Percentiles rank a stretch among this genome's conserved stretches.
These are phyloP conservation scores for Cyamopsis tetragonoloba DNA, from an alignment of 306 rosid genomes.

Conservation along the genomic window DNA sequence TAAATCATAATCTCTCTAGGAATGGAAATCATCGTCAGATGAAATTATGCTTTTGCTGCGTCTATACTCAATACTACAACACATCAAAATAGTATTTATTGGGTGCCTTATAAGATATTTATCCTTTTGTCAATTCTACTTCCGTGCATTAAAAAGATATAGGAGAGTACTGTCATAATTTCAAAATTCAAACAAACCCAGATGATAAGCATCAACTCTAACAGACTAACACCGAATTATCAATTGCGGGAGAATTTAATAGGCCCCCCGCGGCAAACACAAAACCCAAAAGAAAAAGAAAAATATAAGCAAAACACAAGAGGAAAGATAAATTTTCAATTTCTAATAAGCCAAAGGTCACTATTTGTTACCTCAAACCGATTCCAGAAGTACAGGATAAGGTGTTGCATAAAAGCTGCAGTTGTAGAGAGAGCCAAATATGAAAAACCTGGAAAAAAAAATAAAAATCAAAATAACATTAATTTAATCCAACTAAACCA, in stretches of 20 bases:
- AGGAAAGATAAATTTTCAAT: not conserved
- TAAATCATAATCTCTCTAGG: not conserved
- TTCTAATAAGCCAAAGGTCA: not conserved
- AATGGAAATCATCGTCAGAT: not conserved
- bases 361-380: constrained; percentile 79
- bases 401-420: constrained; percentile 98
- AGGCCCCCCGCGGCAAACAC: not conserved
- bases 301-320: not conserved
- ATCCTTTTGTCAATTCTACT: not conserved
- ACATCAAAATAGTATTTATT: not conserved
- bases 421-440: constrained; percentile 94
- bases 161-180: not conserved
- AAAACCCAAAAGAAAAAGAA: not conserved
- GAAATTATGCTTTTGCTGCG: not conserved
- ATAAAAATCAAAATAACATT: constrained; percentile 12
- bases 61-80: constrained; percentile 3
- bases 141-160: not conserved
- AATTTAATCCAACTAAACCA: constrained; percentile 4
- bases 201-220: not conserved
- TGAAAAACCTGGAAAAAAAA: constrained; percentile 73
- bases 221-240: not conserved
- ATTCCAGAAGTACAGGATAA: constrained; percentile 93
- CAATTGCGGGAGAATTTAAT: not conserved
- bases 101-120: not conserved
- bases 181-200: constrained; percentile 4